Evolutionary conservation across 306 rosid genomes (phyloP), one percentile per base, ranked within the genome.

Genomic region (Lathyrus oleraceus): DNA sequence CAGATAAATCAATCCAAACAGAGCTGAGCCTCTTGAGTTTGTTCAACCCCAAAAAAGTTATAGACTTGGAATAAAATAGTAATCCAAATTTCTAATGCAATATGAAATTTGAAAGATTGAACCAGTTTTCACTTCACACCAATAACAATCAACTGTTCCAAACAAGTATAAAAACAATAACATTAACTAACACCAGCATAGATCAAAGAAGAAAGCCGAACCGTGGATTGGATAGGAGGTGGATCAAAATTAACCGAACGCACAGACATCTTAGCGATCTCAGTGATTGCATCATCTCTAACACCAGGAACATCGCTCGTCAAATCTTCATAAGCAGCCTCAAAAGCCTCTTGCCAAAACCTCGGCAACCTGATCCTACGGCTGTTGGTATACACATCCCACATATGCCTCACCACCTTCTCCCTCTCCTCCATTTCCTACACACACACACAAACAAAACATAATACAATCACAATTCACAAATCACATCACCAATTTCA

Each of bases 371-470:
- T 89, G 82, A 91, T 85, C 91, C 97, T 89, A 42, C 87, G 97
- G 76, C 90, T 87, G 63, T 95, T 91, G 2, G 96, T 91, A 80
- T 91, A 95, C 45, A 95, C 89, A 58, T 89, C 95, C 97, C 99
- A 95, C 99, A 95, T 95, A 81, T 95, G 99, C 63, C 84, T 82
- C 84, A 91, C 99, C 80, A 87, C 90, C 75, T 87, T 95, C 89
- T 95, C 99, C 79, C 99, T 89, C 90, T 91, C 97, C 83, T 95
- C 97, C 99, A 95, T 91, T 79, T 91, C 99, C 99, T 95, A 23
- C 51, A 61, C 64, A 65, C 0, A 56, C 15, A 23, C 51, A 61
- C 64, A 65, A 0, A 56, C 15, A 38, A 51, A 23, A 61, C 17
- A 21, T 40, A 42, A 52, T 14, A 20, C 4, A 47, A 42, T 40